Evolutionary conservation across 306 rosid species (phyloP).

Genomic region (Trifolium fragiferum): DNA sequence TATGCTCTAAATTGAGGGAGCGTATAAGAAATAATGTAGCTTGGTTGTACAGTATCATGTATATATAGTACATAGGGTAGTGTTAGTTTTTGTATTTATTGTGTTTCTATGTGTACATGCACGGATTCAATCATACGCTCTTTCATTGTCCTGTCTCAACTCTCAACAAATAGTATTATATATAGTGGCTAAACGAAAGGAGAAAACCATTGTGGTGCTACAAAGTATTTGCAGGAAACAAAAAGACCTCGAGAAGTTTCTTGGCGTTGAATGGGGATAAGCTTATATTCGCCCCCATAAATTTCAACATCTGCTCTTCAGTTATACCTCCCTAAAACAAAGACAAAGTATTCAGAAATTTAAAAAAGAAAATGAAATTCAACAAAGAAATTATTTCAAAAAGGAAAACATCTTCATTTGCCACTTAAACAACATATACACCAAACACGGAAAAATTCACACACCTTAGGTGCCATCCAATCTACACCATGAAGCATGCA

Average conservation of each 20-base stretch:
- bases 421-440: slow-evolving; percentile 9
- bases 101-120: background rate
- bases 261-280: slow-evolving; percentile 74
- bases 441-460: slow-evolving; percentile 28
- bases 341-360: slow-evolving; percentile 22
- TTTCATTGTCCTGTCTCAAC: background rate
- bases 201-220: slow-evolving; percentile 27
- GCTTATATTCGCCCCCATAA: slow-evolving; percentile 83
- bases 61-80: background rate
- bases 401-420: slow-evolving; percentile 27
- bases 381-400: slow-evolving; percentile 32
- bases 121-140: background rate
- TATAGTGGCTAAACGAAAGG: slow-evolving; percentile 23
- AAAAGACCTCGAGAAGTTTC: slow-evolving; percentile 83
- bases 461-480: slow-evolving; percentile 98
- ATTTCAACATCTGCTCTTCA: slow-evolving; percentile 96
- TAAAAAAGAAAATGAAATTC: slow-evolving; percentile 30
- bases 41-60: slow-evolving; percentile 1
- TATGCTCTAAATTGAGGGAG: slow-evolving; percentile 2
- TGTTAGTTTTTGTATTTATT: background rate
- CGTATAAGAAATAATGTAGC: background rate
- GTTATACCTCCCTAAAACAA: slow-evolving; percentile 81
- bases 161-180: slow-evolving; percentile 8
- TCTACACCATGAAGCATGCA: slow-evolving; percentile 93
- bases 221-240: slow-evolving; percentile 37